These are phyloP conservation scores for Rhodotorula sp. DNA, from an alignment of 1,284 basidiomycete genomes.

Conservation along the genomic window DNA sequence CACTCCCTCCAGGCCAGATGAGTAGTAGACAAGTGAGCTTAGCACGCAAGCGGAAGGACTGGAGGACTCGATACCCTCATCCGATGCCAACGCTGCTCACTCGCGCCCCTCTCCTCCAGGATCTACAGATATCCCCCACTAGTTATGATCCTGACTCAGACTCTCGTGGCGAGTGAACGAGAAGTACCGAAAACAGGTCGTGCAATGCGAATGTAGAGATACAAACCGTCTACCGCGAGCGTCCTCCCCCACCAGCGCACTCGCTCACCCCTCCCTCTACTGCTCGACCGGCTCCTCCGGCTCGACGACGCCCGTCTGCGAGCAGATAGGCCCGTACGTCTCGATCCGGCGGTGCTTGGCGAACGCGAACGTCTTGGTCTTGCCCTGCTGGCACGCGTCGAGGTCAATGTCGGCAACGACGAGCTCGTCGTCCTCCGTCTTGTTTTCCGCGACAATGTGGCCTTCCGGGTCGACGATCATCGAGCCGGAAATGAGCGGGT, in stretches of 20 bases:
- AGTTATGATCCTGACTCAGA: no score
- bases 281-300: slow-evolving; percentile 16
- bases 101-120: no score
- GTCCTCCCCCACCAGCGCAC: not conserved
- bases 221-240: not conserved
- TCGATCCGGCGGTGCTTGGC: slow-evolving; percentile 38
- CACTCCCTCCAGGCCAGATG: no score
- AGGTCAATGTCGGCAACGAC: slow-evolving; percentile 48
- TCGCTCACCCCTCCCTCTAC: not conserved
- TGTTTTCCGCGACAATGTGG: slow-evolving; percentile 48
- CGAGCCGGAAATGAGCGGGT: slow-evolving; percentile 47
- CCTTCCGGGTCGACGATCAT: slow-evolving; percentile 50
- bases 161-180: no score
- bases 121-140: no score
- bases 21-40: no score
- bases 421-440: slow-evolving; percentile 49
- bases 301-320: slow-evolving; percentile 34
- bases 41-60: no score
- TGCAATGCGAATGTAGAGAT: not conserved
- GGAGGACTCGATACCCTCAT: no score
- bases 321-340: slow-evolving; percentile 31
- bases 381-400: slow-evolving; percentile 48
- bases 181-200: no score
- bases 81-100: no score
- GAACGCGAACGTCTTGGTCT: slow-evolving; percentile 42